Evolutionary conservation across 2,329 filamentous ascomycete genomes (phyloP), one percentile per base, ranked within the genome.

Genomic region (Didymella pinodella): DNA sequence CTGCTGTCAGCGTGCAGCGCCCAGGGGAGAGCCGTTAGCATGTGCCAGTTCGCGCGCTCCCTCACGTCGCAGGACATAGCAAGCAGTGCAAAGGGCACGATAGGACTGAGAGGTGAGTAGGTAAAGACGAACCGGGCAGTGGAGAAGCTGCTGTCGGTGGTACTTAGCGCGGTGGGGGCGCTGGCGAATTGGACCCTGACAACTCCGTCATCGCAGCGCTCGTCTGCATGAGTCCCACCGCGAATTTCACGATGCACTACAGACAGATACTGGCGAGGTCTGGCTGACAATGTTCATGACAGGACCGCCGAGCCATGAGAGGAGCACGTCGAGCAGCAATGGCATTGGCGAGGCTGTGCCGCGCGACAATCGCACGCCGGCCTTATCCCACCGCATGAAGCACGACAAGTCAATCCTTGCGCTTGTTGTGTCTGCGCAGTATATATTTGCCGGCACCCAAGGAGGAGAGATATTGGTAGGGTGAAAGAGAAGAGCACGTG

Each of bases 381-480:
- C 86, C 54, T 84, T 92, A 45, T 81, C 89, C 57, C 92, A 96
- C 75, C 88, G 88, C 65, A 85, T 96, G 62, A 85, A 88, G 72
- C 90, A 94, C 74, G 85, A 88, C 71, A 91, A 88, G 76, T 92
- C 90, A 2, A 90, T 96, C 47, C 87, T 99, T 49, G 88, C 92
- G 8, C 85, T 99, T 55, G 91, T 89, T 4, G 87, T 97, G 25
- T 93, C 92, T 57, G 84, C 91, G 50, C 84, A 90, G 47, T 89
- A 88, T 73, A 90, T 99, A 53, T 99, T 92, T 77, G 93, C 94
- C 18, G 95, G 95, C 40, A 93, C 95, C 1, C 93, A 97, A 75
- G 91, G 92, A 63, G 95, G 95, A 61, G 92, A 97, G 79, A 96
- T 99, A 61, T 84, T 96, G 45, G 89, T 59, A 54, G 31, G 79